Conservation (phyloP, 768 basidiomycete genomes). For the Pholiota conissans region DNA sequence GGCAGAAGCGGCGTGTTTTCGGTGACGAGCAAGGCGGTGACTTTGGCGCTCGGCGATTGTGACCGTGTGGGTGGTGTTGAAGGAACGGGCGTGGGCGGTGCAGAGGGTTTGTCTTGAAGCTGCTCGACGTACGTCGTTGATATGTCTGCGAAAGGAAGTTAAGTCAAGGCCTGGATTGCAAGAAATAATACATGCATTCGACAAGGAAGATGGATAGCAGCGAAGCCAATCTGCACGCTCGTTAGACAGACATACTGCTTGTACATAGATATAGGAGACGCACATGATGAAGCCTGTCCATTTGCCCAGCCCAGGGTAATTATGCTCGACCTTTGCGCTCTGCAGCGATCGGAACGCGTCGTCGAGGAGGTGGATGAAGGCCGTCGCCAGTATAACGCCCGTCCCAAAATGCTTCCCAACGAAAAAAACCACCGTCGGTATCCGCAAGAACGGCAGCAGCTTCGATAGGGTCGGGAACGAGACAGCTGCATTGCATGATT, state of each 20-base stretch:
- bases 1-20: slow-evolving; percentile 8
- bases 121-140: slow-evolving; percentile 77
- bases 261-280: slow-evolving; percentile 27
- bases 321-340: slow-evolving; percentile 41
- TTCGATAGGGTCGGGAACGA: slow-evolving; percentile 72
- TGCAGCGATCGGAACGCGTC: slow-evolving; percentile 69
- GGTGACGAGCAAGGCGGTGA: neutral
- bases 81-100: slow-evolving; percentile 37
- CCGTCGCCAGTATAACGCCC: slow-evolving; percentile 81
- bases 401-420: slow-evolving; percentile 90
- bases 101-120: slow-evolving; percentile 63
- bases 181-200: slow-evolving; percentile 60
- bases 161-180: neutral
- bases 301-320: slow-evolving; percentile 49
- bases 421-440: slow-evolving; percentile 74
- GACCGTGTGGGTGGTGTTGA: slow-evolving; percentile 24
- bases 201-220: slow-evolving; percentile 73
- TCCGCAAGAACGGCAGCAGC: slow-evolving; percentile 48
- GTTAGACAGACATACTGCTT: neutral
- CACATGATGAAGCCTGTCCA: slow-evolving; percentile 77
- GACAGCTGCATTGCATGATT: slow-evolving; percentile 43
- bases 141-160: slow-evolving; percentile 44
- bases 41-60: slow-evolving; percentile 14
- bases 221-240: slow-evolving; percentile 52
- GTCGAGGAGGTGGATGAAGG: slow-evolving; percentile 79